Evolutionary conservation across 768 basidiomycete species (phyloP).

Genomic region (Lentinus tigrinus): DNA sequence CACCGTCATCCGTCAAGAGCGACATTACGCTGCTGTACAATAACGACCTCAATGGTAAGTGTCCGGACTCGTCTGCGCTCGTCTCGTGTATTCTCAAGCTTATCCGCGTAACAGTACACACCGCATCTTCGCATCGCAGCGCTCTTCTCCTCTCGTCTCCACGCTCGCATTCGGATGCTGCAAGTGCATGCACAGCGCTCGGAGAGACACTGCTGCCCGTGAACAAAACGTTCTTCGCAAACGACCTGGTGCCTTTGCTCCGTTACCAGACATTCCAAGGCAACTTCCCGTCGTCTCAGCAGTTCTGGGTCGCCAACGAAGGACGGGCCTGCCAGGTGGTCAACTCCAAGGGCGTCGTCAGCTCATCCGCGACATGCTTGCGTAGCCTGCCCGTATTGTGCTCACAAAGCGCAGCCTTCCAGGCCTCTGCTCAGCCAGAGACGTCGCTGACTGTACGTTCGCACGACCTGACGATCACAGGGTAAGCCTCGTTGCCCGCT

Average conservation of each 20-base stretch:
- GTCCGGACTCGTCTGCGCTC: background rate
- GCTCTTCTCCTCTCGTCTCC: slow-evolving; percentile 18
- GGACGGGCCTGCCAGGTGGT: slow-evolving; percentile 21
- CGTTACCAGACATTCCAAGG: slow-evolving; percentile 24
- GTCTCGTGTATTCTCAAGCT: background rate
- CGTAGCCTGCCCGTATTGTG: slow-evolving; percentile 23
- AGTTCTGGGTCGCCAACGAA: slow-evolving; percentile 22
- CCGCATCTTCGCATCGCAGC: slow-evolving; percentile 20
- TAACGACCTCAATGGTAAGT: slow-evolving; percentile 26
- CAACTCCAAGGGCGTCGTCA: slow-evolving; percentile 21
- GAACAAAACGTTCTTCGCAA: slow-evolving; percentile 19
- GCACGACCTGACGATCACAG: slow-evolving; percentile 23
- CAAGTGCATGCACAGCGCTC: slow-evolving; percentile 18
- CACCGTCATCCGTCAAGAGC: slow-evolving; percentile 12
- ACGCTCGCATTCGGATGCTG: slow-evolving; percentile 12
- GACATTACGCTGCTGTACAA: slow-evolving; percentile 24
- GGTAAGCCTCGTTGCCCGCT: slow-evolving; percentile 9
- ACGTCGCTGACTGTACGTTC: slow-evolving; percentile 21
- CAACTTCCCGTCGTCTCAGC: slow-evolving; percentile 12
- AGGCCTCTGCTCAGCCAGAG: slow-evolving; percentile 10
- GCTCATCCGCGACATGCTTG: slow-evolving; percentile 14
- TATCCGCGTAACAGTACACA: slow-evolving; percentile 8
- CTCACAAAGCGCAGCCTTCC: slow-evolving; percentile 21
- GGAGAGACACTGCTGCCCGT: slow-evolving; percentile 24
- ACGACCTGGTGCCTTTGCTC: slow-evolving; percentile 22